These are phyloP conservation scores for Erodium texanum DNA, from an alignment of 441 rosid species.

Conservation along the genomic window DNA sequence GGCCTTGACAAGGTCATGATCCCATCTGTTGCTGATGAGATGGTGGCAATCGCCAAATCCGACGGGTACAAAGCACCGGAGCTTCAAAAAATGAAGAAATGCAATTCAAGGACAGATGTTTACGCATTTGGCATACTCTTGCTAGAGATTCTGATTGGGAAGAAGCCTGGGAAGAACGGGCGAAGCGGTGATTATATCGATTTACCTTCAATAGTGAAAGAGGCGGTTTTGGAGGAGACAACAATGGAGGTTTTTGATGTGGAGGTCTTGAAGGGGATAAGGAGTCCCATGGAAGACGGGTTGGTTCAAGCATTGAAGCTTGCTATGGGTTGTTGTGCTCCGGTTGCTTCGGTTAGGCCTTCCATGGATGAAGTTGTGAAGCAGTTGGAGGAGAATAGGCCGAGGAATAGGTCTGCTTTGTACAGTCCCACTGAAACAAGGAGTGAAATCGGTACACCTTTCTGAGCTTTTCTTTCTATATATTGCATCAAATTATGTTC, in stretches of 20 bases:
- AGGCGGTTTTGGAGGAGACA: conserved; percentile 87
- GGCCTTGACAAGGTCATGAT: conserved; percentile 92
- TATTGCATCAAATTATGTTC: conserved; percentile 13
- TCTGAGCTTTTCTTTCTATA: conserved; percentile 23
- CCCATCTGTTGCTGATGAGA: conserved; percentile 81
- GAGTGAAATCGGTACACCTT: conserved; percentile 75
- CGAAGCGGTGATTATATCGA: conserved; percentile 56
- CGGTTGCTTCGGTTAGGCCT: conserved; percentile 80
- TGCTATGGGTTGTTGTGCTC: conserved; percentile 98
- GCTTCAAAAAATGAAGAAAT: conserved; percentile 91
- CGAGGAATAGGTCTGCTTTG: conserved; percentile 87
- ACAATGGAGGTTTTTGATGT: conserved; percentile 85
- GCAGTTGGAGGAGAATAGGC: conserved; percentile 92
- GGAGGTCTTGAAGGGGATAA: conserved; percentile 72
- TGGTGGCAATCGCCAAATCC: conserved; percentile 67
- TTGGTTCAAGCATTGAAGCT: conserved; percentile 87
- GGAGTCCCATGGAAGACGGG: conserved; percentile 95
- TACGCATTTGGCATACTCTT: conserved; percentile 86
- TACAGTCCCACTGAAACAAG: conserved; percentile 85
- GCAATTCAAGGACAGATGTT: conserved; percentile 89
- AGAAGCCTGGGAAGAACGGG: conserved; percentile 73
- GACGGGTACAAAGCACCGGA: conserved; percentile 97
- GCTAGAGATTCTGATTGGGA: conserved; percentile 81
- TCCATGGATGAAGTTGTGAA: conserved; percentile 92
- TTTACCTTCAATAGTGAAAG: conserved; percentile 81